phyloP scores from a whole-genome alignment of 345 rosid species.

The Microcos paniculata region DNA sequence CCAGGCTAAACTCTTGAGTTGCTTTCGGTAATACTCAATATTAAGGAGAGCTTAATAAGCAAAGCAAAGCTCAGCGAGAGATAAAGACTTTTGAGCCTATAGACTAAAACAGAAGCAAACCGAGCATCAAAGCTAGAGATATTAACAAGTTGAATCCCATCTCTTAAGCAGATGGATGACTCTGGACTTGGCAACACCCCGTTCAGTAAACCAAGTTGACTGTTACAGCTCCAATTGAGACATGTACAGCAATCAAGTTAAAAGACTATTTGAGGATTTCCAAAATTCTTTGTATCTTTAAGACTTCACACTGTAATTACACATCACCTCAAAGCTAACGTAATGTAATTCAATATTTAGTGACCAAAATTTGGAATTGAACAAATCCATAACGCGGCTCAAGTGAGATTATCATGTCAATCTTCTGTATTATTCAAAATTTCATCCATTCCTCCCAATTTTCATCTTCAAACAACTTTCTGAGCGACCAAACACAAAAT shows the following conservation, averaged over 20 bases:
- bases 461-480: background rate
- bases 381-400: background rate
- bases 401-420: background rate
- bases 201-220: background rate
- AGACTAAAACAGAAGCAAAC: background rate
- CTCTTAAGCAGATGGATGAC: too few relatives aligned
- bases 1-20: background rate
- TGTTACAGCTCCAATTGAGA: background rate
- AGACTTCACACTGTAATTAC: constrained; percentile 2
- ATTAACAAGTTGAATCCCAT: too few relatives aligned
- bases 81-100: background rate
- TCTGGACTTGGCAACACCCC: too few relatives aligned
- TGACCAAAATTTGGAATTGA: background rate
- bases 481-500: background rate
- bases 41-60: too few relatives aligned
- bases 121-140: too few relatives aligned
- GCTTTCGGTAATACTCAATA: too few relatives aligned
- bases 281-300: background rate
- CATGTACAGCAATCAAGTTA: too few relatives aligned
- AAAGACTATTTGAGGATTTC: background rate
- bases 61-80: background rate
- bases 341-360: background rate
- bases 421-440: background rate
- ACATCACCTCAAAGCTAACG: background rate
- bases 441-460: background rate